Percentiles rank a stretch among this genome's conserved stretches.
Evolutionary conservation across 306 rosid genomes (phyloP).

Genomic region (Adenanthera pavonina): DNA sequence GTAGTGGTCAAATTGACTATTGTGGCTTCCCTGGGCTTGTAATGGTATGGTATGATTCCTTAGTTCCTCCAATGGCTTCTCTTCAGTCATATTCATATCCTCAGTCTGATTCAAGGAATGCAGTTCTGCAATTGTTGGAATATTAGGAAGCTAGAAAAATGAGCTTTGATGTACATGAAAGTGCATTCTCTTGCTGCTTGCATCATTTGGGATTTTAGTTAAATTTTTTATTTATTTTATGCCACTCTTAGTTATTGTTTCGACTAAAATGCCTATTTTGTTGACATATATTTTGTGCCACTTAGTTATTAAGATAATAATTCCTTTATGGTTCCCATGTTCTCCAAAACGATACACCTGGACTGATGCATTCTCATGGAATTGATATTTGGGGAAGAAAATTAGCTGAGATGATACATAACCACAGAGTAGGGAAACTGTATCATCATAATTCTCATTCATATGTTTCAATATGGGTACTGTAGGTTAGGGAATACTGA

Average conservation of each 20-base stretch:
- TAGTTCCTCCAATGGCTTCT: constrained; percentile 5
- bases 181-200: not conserved
- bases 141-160: not conserved
- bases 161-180: not conserved
- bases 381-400: not conserved
- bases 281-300: not conserved
- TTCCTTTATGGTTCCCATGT: not conserved
- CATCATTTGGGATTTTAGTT: not conserved
- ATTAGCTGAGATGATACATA: not conserved
- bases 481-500: not conserved
- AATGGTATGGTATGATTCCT: not conserved
- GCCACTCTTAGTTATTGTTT: not conserved
- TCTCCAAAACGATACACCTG: not conserved
- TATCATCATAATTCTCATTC: not conserved
- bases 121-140: not conserved
- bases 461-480: not conserved
- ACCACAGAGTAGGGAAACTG: not conserved
- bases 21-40: constrained; percentile 1
- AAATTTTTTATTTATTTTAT: not conserved
- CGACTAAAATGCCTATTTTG: not conserved
- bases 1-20: not conserved
- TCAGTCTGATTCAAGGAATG: not conserved
- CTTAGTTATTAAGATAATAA: not conserved
- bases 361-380: not conserved
- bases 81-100: not conserved